These are phyloP conservation scores for Suillus hirtellus DNA, from an alignment of 768 basidiomycete genomes.

Conservation along the genomic window DNA sequence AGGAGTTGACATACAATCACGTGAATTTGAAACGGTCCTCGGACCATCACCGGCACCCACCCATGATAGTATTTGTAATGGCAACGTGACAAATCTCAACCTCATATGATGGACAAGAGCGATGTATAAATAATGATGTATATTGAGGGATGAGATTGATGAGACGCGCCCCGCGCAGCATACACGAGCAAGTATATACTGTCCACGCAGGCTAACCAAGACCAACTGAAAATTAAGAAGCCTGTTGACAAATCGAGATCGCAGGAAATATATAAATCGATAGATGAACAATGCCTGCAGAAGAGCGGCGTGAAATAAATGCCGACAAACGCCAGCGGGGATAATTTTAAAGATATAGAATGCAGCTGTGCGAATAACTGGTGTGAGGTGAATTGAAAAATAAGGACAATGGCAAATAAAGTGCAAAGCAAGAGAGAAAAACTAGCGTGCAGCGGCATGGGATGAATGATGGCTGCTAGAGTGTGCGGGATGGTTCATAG, in stretches of 20 bases:
- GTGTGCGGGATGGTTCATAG: conserved; percentile 22
- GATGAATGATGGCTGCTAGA: conserved; percentile 23
- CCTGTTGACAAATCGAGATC: conserved; percentile 20
- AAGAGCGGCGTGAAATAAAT: conserved; percentile 27
- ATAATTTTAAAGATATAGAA: conserved; percentile 31
- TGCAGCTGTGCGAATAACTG: conserved; percentile 25
- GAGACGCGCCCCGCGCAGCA: conserved; percentile 32
- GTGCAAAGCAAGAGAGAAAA: conserved; percentile 13
- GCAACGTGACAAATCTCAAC: neutral
- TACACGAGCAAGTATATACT: conserved; percentile 31
- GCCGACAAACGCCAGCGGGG: conserved; percentile 27
- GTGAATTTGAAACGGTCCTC: conserved; percentile 12
- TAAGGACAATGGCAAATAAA: conserved; percentile 27
- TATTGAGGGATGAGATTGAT: conserved; percentile 25
- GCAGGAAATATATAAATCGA: conserved; percentile 9
- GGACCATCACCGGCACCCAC: neutral
- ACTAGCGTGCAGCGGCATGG: conserved; percentile 29
- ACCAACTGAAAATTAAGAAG: conserved; percentile 29
- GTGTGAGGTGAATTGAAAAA: conserved; percentile 18
- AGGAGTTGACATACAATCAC: conserved; percentile 12
- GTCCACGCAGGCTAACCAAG: conserved; percentile 21
- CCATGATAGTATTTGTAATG: too few relatives aligned
- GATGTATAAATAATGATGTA: conserved; percentile 26
- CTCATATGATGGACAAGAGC: neutral
- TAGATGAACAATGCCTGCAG: conserved; percentile 8